These are phyloP conservation scores for Xylaria sp. DNA, from an alignment of 2,329 filamentous ascomycete genomes.

Conservation along the genomic window DNA sequence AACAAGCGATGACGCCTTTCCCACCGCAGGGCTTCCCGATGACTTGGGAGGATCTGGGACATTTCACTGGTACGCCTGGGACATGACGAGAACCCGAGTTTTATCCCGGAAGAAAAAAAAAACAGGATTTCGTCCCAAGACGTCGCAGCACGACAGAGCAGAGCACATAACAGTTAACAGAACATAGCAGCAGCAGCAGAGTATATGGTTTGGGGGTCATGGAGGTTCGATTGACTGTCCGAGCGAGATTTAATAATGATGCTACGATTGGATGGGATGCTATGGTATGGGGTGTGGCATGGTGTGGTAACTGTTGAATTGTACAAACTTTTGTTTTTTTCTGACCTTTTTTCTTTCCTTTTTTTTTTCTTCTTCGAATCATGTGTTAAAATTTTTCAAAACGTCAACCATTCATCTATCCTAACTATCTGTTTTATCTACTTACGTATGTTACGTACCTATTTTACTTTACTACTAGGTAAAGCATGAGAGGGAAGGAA, in stretches of 20 bases:
- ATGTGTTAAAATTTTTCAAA: constrained; percentile 11
- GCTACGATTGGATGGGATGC: constrained; percentile 14
- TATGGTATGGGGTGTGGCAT: background rate
- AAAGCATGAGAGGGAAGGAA: background rate
- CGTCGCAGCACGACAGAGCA: background rate
- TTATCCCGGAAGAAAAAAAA: background rate
- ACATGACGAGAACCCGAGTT: constrained; percentile 7
- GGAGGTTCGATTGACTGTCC: background rate
- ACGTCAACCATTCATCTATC: too few relatives aligned
- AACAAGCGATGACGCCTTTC: constrained; percentile 26
- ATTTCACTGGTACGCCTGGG: constrained; percentile 31
- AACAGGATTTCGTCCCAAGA: background rate
- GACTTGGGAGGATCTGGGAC: constrained; percentile 43
- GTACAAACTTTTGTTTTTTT: constrained; percentile 18
- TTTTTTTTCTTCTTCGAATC: background rate
- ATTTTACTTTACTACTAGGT: background rate
- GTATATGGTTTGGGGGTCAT: background rate
- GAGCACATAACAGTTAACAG: background rate
- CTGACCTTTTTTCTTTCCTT: background rate
- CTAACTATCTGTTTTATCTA: too few relatives aligned
- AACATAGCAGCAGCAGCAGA: background rate
- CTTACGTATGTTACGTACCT: too few relatives aligned
- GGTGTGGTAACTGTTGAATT: constrained; percentile 18
- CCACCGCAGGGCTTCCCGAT: constrained; percentile 41
- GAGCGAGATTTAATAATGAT: constrained; percentile 16